Base-by-base conservation (phyloP, 1,139 yeast genomes). In the Yamadazyma spencermartinsiae region DNA sequence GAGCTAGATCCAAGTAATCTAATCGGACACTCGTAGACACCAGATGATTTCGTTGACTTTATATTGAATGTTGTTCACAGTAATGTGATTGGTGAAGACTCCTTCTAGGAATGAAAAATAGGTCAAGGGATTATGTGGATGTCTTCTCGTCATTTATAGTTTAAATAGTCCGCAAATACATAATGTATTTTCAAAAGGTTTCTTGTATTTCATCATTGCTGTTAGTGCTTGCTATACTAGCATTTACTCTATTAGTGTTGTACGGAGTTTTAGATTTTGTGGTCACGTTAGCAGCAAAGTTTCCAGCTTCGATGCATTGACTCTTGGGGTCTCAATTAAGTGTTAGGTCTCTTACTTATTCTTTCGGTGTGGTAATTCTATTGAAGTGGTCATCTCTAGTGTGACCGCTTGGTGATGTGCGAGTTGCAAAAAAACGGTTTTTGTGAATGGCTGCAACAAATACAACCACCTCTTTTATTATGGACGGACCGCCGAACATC, bases 1-100 rank as follows among this genome's bases (percentile, higher is more conserved):
- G 97, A 86, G 97, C 97, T 76, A 87, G 97, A 87, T 84, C 92
- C 80, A 85, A 85, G 83, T 85, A 83, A 83, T 79, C 86, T 82
- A 79, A 72, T 76, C 63, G 50, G 31, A 35, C 25, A 13, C 15
- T 25, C 17, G 18, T 10, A 13, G 31, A 20, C 9, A 12, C 16
- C 30, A 18, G 11, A 16, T 11, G 25, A 17, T 21, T 18, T 15
- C 17, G 12, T 11, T 15, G 10, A 16, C 25, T 11, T 4, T 16
- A 17, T 24, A 17, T 29, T 20, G 10, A 17, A 29, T 4, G 15
- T 29, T 11, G 31, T 12, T 17, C 14, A 4, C 21, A 16, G 17
- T 17, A 17, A 10, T 29, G 21, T 4, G 31, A 17, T 29, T 17
- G 18, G 5, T 27, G 30, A 27, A 27, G 7, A 27, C 30, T 15